These are phyloP conservation scores for Cryptosporidium sp. DNA, from an alignment of 169 alveolate genomes.

Conservation along the genomic window DNA sequence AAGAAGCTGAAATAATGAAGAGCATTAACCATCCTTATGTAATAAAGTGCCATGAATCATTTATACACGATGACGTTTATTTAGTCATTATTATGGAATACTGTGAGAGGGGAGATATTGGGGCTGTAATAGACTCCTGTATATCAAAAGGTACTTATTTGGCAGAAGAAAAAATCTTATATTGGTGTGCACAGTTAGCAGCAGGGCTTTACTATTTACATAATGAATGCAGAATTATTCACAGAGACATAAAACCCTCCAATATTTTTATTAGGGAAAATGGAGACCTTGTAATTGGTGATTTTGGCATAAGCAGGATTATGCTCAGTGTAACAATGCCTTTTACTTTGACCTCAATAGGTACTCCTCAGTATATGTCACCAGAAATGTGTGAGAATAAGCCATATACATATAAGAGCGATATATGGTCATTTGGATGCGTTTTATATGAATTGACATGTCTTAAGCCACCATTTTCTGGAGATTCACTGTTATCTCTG, in stretches of 20 bases:
- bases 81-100: conserved; percentile 87
- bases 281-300: conserved; percentile 89
- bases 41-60: conserved; percentile 85
- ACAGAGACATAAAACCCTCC: conserved; percentile 90
- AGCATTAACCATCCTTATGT: conserved; percentile 88
- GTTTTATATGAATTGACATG: conserved; percentile 92
- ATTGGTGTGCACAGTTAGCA: conserved; percentile 88
- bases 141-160: conserved; percentile 82
- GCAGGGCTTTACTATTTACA: conserved; percentile 89
- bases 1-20: conserved; percentile 85
- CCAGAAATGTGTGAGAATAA: conserved; percentile 91
- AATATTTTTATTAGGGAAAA: conserved; percentile 88
- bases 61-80: conserved; percentile 81
- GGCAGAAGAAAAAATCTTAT: conserved; percentile 86
- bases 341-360: conserved; percentile 89
- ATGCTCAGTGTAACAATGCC: conserved; percentile 86
- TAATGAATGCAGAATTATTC: conserved; percentile 85
- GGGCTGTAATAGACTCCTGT: conserved; percentile 84
- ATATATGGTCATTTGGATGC: conserved; percentile 95
- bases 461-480: conserved; percentile 89
- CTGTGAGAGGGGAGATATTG: conserved; percentile 88
- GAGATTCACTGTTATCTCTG: conserved; percentile 80
- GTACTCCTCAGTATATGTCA: conserved; percentile 92
- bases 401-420: conserved; percentile 92
- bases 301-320: conserved; percentile 92